Conservation (phyloP, 2,329 filamentous ascomycete genomes). For the Lasiodiplodia hormozganensis region DNA sequence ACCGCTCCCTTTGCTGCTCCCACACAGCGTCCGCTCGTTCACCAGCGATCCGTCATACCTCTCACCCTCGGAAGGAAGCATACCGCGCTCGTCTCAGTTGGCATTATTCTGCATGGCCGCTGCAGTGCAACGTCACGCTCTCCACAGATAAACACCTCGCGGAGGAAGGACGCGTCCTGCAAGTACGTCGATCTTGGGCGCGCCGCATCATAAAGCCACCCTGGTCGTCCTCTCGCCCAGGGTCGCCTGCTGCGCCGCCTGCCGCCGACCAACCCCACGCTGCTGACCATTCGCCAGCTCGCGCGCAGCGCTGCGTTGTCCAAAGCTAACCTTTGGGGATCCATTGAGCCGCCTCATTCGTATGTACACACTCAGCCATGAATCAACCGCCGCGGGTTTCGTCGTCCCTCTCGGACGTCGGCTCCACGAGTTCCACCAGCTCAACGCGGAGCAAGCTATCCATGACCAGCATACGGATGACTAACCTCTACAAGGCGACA, state of each 20-base stretch:
- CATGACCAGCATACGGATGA: conserved; percentile 20
- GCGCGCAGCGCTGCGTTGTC: conserved; percentile 21
- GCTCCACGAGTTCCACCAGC: conserved; percentile 14
- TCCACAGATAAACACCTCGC: conserved; percentile 26
- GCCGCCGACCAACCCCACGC: not conserved
- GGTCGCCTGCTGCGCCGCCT: not conserved
- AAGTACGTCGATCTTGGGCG: conserved; percentile 14
- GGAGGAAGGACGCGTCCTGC: conserved; percentile 21
- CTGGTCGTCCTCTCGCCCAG: not conserved
- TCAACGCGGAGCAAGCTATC: conserved; percentile 16
- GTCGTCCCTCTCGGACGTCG: conserved; percentile 3
- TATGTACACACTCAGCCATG: conserved; percentile 25
- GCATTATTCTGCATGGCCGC: conserved; percentile 29
- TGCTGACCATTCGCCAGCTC: conserved; percentile 11
- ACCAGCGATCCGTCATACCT: conserved; percentile 7
- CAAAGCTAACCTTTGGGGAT: conserved; percentile 1
- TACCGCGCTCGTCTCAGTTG: conserved; percentile 2
- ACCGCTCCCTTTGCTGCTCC: conserved; percentile 1
- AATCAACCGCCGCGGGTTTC: not conserved
- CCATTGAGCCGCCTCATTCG: conserved; percentile 21
- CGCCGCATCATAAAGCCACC: conserved; percentile 15
- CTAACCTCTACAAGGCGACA: conserved; percentile 34
- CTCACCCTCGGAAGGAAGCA: not conserved
- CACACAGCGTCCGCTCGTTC: conserved; percentile 26
- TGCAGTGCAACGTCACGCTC: conserved; percentile 30